Base-by-base conservation (phyloP, 1,284 basidiomycete species). In the Stygiomarasmius scandens region DNA sequence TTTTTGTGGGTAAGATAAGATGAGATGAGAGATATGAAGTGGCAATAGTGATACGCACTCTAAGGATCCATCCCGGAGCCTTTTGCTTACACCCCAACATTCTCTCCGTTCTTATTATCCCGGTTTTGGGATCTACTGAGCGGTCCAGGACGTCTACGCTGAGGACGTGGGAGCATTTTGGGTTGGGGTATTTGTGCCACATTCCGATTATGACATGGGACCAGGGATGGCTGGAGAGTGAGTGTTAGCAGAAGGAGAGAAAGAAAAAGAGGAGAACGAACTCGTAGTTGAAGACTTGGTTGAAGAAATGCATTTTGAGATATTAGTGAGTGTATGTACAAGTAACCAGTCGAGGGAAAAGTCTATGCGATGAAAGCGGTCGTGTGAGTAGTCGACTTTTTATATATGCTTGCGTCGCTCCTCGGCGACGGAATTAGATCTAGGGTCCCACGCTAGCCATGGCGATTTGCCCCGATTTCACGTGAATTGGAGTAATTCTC, bases 111-210 rank as follows among this genome's bases (percentile, higher is more conserved):
- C 95, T 84, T 64, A 98, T 86, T 58, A 96, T 82, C 25, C 95
- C 95, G 12, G 93, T 94, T 52, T 80, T 71, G 22, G 91, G 84
- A 74, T 97, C 90, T 29, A 97, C 81, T 9, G 87, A 82, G 60
- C 94, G 87, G 72, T 92, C 89, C 54, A 97, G 64, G 22, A 95
- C 93, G 73, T 98, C 95, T 66, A 98, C 86, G 61, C 90, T 92
- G 64, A 93, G 81, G 63, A 98, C 96, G 73, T 98, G 95, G 6
- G 91, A 86, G 68, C 95, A 94, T 67, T 91, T 89, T 48, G 93
- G 91, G 71, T 97, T 97, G 49, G 95, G 95, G 73, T 98, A 98
- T 80, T 98, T 98, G 66, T 92, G 90, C 88, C 92, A 93, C 80
- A 96, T 90, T 65, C 90, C 90, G 69, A 89, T 88, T 64, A 94